Percentiles rank a stretch among this genome's conserved stretches.
These are phyloP conservation scores for Fraxinus dipetala DNA, from an alignment of 305 asterid genomes.

Conservation along the genomic window DNA sequence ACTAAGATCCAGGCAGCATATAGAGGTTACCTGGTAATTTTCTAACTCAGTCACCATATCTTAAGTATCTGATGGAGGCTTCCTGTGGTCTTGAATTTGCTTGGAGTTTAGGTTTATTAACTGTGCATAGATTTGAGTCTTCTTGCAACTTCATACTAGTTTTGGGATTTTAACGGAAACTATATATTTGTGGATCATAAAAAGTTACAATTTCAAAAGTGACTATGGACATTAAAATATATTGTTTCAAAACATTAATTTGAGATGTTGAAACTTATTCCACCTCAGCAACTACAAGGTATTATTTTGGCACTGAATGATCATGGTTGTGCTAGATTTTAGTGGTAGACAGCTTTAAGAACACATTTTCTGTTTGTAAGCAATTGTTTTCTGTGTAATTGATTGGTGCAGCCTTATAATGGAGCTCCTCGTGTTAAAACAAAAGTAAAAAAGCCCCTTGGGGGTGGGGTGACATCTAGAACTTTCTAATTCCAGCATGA, in stretches of 20 bases:
- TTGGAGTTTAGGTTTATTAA: neutral
- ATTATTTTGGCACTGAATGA: neutral
- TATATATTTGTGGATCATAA: neutral
- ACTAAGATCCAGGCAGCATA: conserved; percentile 77
- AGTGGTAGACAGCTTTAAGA: neutral
- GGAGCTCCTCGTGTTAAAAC: neutral
- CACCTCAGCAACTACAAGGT: neutral
- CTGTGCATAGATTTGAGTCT: neutral
- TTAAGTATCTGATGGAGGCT: neutral
- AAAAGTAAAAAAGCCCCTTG: neutral
- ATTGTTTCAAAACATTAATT: neutral
- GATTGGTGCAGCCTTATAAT: neutral
- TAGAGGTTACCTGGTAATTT: conserved; percentile 74
- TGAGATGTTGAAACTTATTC: neutral
- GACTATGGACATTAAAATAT: neutral
- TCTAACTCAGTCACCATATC: conserved; percentile 15
- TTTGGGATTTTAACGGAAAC: neutral
- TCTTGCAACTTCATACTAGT: neutral
- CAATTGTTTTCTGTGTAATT: neutral
- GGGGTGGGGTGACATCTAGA: neutral
- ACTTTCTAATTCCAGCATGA: neutral
- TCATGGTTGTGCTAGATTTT: neutral
- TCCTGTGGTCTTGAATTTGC: neutral
- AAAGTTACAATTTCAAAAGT: neutral
- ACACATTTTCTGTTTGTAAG: neutral